Evolutionary conservation across 176 grass and related monocot species (phyloP), one percentile per base, ranked within the genome.

Genomic region (Microstegium vimineum): DNA sequence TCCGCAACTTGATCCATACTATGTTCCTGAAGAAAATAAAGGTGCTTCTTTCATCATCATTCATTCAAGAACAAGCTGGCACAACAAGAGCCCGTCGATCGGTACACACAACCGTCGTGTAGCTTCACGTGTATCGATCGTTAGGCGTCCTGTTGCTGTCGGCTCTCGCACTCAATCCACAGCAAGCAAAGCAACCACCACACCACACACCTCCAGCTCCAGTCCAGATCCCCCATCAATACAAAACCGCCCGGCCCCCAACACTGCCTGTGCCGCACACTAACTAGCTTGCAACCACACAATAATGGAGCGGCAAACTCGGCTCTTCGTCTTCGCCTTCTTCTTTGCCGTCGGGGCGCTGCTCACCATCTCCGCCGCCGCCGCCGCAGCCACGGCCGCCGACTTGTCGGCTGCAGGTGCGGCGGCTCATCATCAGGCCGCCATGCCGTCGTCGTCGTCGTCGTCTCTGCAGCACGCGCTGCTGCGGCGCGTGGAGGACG

Each of bases 121-220:
- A 52, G 71, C 28, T 74, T 74, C 71, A 74, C 71, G 71, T 74
- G 71, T 13, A 18, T 51, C 28, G 46, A n/a, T n/a, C n/a, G n/a
- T 74, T 74, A 34, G 71, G 46, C 71, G 5, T 5, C 28, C 71
- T 33, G 45, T 74, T 54, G 71, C 46, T n/a, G 30, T 74, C 30
- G 10, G n/a, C n/a, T n/a, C n/a, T n/a, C n/a, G n/a, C 17, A 6
- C 16, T 33, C 28, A n/a, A n/a, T n/a, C n/a, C n/a, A n/a, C n/a
- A n/a, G n/a, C n/a, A n/a, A n/a, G n/a, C 71, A 52, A 8, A 33
- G 16, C 71, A 33, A 54, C 45, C 71, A 74, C 28, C 30, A 1
- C 18, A 12, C 70, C n/a, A n/a, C n/a, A n/a, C n/a, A n/a, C n/a
- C n/a, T n/a, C 71, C 14, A n/a, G n/a, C n/a, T n/a, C n/a, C n/a